A percentile compares a stretch with the other conserved stretches of the same genome.
Evolutionary conservation across 805 yeast genomes (phyloP).

Genomic region (Jamesozyma piceae): DNA sequence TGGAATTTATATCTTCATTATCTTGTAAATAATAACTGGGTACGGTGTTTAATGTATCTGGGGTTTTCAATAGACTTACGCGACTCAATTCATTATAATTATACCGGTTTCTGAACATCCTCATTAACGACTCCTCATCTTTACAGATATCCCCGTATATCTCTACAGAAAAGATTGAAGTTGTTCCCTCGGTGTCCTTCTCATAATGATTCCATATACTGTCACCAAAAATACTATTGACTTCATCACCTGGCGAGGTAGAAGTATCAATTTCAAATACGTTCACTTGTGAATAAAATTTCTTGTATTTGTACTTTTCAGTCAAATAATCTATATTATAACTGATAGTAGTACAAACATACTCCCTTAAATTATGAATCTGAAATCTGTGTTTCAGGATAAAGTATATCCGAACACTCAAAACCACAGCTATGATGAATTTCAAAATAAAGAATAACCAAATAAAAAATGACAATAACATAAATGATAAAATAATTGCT

Average conservation of each 20-base stretch:
- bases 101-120: neutral
- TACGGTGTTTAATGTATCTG: constrained; percentile 7
- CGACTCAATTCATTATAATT: constrained; percentile 4
- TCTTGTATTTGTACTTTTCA: constrained; percentile 12
- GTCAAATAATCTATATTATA: constrained; percentile 42
- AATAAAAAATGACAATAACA: constrained; percentile 64
- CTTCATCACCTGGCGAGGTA: neutral
- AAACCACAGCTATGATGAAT: constrained; percentile 44
- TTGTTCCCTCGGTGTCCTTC: no score
- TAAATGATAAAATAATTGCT: constrained; percentile 64
- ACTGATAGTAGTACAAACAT: constrained; percentile 52
- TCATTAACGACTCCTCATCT: neutral
- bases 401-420: constrained; percentile 39
- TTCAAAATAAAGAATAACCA: constrained; percentile 61
- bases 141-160: neutral
- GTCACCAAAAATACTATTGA: neutral
- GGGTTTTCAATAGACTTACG: constrained; percentile 5
- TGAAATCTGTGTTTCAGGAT: constrained; percentile 6
- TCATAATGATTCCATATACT: no score
- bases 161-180: neutral
- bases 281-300: constrained; percentile 8
- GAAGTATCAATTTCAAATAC: constrained; percentile 1
- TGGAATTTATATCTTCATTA: no score
- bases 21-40: constrained; percentile 10
- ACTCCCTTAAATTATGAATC: constrained; percentile 43